Evolutionary conservation across 306 rosid species (phyloP), one percentile per base, ranked within the genome.

Genomic region (Oemleria cerasiformis): DNA sequence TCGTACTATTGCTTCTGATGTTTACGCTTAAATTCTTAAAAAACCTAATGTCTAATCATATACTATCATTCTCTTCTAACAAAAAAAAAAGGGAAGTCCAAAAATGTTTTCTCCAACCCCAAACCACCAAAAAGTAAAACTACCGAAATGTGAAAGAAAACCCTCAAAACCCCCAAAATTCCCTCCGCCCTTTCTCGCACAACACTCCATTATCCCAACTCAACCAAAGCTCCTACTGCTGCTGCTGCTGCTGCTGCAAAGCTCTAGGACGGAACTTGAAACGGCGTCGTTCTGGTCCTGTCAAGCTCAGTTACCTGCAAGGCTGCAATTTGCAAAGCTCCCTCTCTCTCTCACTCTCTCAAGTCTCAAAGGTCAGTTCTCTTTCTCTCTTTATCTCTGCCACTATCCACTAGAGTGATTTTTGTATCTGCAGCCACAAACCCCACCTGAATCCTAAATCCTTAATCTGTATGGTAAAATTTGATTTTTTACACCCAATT

Each of bases 51-150:
- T n/a, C n/a, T n/a, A n/a, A n/a, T n/a, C n/a, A n/a, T n/a, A n/a
- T n/a, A n/a, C n/a, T n/a, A n/a, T n/a, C n/a, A n/a, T n/a, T n/a
- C n/a, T n/a, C n/a, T n/a, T n/a, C n/a, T n/a, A n/a, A n/a, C n/a
- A n/a, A n/a, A n/a, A n/a, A n/a, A n/a, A n/a, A n/a, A n/a, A n/a
- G n/a, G n/a, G n/a, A n/a, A n/a, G n/a, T n/a, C n/a, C n/a, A n/a
- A n/a, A 48, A 45, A 2, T 67, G 44, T 57, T 48, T 16, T 45
- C 65, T 68, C 70, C 79, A 44, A 56, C 23, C 15, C 60, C 61
- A 23, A 57, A 12, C 72, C 13, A 25, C 30, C 30, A 25, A 25
- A 25, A 25, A 2, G 30, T 25, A 25, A 25, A 25, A 2, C 1
- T 25, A 25, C 30, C 30, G 30, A 25, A 25, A 25, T 25, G 30